A percentile compares a stretch with the other conserved stretches of the same genome.
Evolutionary conservation across 1,284 basidiomycete species (phyloP).

Genomic region (Marasmius sp.): DNA sequence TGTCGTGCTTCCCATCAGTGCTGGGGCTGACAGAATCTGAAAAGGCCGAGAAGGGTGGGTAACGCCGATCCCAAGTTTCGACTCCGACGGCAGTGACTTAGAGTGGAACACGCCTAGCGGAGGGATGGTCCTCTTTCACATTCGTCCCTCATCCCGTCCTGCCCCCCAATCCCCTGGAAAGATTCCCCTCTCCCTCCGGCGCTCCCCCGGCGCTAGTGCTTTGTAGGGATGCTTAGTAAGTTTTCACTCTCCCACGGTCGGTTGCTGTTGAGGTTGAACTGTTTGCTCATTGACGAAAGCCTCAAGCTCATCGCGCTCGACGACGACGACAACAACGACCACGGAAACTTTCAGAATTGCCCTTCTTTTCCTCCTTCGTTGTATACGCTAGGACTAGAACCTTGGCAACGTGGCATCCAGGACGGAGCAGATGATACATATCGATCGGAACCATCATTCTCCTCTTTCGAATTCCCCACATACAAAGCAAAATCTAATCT

Average conservation of each 20-base stretch:
- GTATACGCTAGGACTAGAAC: background rate
- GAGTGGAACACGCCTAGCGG: background rate
- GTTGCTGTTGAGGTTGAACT: slow-evolving; percentile 1
- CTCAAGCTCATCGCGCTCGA: slow-evolving; percentile 5
- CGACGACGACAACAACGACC: background rate
- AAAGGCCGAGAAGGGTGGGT: slow-evolving; percentile 3
- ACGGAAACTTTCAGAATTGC: background rate
- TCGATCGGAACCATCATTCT: slow-evolving; percentile 54
- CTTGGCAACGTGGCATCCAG: slow-evolving; percentile 5
- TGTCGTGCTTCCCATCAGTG: background rate
- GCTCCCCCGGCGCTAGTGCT: background rate
- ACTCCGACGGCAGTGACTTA: background rate
- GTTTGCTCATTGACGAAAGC: slow-evolving; percentile 15
- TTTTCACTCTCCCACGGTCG: background rate
- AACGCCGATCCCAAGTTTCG: background rate
- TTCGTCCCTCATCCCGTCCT: background rate
- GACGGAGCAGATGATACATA: slow-evolving; percentile 49
- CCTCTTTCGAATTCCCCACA: slow-evolving; percentile 35
- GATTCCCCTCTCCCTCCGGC: background rate
- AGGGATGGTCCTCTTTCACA: background rate
- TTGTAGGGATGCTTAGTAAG: background rate
- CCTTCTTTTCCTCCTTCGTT: background rate
- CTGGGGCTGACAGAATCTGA: background rate
- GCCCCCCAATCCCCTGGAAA: background rate
- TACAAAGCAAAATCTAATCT: slow-evolving; percentile 46